Conservation (phyloP, 352 stramenopile genomes). For the Pythium brassicae region DNA sequence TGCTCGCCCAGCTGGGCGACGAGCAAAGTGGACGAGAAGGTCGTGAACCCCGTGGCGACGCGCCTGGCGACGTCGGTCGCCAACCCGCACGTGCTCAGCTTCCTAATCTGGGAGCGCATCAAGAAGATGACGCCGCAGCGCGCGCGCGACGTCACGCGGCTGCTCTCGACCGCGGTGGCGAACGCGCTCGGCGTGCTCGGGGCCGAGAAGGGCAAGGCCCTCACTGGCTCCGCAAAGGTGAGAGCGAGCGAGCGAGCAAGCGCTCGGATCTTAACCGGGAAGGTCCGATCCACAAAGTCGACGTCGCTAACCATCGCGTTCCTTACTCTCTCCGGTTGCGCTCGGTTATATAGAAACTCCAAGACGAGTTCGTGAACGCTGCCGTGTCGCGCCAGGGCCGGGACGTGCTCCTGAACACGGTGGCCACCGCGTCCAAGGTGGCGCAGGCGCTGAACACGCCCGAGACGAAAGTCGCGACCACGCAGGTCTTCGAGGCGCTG, state of each 20-base stretch:
- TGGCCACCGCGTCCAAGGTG: conserved; percentile 59
- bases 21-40: conserved; percentile 44
- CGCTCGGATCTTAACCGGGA: no score
- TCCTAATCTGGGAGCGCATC: conserved; percentile 63
- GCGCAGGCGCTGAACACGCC: conserved; percentile 69
- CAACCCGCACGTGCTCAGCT: conserved; percentile 74
- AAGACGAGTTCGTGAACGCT: conserved; percentile 46
- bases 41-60: conserved; percentile 53
- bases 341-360: conserved; percentile 18
- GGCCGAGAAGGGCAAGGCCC: conserved; percentile 38
- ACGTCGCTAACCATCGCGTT: no score
- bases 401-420: conserved; percentile 56
- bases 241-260: no score
- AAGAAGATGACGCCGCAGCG: conserved; percentile 75
- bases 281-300: no score
- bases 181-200: conserved; percentile 54
- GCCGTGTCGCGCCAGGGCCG: conserved; percentile 46
- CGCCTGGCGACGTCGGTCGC: conserved; percentile 60
- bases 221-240: conserved; percentile 30
- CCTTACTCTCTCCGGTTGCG: not conserved
- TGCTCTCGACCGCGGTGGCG: conserved; percentile 47
- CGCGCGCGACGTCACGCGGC: conserved; percentile 59
- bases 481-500: conserved; percentile 55
- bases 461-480: conserved; percentile 60
- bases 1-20: conserved; percentile 32